A percentile compares a stretch with the other conserved stretches of the same genome.
Evolutionary conservation across 345 rosid species (phyloP).

Genomic region (Citrus glauca): DNA sequence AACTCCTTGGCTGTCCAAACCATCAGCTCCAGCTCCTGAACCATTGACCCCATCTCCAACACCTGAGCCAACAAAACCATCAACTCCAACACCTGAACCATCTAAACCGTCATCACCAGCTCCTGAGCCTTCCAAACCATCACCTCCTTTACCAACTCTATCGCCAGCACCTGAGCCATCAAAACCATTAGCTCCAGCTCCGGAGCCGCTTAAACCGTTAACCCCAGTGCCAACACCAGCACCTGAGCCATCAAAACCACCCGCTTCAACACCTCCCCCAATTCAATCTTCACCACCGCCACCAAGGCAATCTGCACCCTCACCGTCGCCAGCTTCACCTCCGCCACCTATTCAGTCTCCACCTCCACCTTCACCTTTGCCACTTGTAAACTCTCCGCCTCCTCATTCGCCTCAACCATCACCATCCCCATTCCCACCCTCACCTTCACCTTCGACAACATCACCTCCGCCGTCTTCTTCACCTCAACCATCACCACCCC

Average conservation of each 20-base stretch:
- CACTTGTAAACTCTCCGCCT: slow-evolving; percentile 4
- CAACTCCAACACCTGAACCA: not conserved
- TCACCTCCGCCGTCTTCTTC: not conserved
- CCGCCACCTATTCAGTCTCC: slow-evolving; percentile 17
- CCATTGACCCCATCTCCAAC: slow-evolving; percentile 1
- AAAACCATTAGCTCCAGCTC: not conserved
- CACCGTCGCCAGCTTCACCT: not conserved
- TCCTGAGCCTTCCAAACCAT: not conserved
- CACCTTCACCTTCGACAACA: not conserved
- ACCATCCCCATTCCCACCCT: not conserved
- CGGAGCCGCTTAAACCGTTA: not conserved
- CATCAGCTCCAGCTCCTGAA: not conserved
- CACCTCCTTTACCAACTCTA: not conserved
- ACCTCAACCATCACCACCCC: slow-evolving; percentile 2
- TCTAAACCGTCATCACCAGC: not conserved
- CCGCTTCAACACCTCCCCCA: not conserved
- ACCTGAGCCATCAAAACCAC: not conserved
- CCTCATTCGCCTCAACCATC: slow-evolving; percentile 1
- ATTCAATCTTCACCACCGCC: not conserved
- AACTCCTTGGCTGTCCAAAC: not conserved
- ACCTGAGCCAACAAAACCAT: not conserved
- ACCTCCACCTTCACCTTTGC: not conserved
- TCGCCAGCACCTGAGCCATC: slow-evolving; percentile 10
- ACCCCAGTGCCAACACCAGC: not conserved
- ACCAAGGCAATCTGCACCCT: not conserved